phyloP scores from a whole-genome alignment of 164 flowering plant genomes.

The Vitis amurensis region DNA sequence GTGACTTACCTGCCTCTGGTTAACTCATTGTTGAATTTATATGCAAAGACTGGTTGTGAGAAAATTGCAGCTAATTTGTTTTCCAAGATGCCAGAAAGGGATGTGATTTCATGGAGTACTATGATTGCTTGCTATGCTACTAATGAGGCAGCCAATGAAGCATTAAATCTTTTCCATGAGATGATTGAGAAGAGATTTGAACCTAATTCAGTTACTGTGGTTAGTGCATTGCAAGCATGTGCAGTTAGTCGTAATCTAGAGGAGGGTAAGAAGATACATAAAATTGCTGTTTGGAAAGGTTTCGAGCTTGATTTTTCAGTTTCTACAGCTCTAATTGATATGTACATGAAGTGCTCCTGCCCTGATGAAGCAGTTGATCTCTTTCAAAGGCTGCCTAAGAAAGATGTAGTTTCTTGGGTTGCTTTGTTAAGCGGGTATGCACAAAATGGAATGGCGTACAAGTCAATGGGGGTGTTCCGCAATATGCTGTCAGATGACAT shows the following conservation, averaged over 20 bases:
- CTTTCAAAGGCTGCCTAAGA: constrained; percentile 41
- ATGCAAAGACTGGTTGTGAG: constrained; percentile 42
- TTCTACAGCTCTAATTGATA: constrained; percentile 60
- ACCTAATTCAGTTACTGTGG: constrained; percentile 42
- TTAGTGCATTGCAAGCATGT: constrained; percentile 61
- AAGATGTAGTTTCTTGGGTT: constrained; percentile 58
- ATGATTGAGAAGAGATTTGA: constrained; percentile 43
- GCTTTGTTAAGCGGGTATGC: constrained; percentile 54
- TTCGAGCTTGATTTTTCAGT: constrained; percentile 43
- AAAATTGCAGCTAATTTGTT: constrained; percentile 42
- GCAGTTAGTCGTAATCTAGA: constrained; percentile 32
- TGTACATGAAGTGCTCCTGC: constrained; percentile 65
- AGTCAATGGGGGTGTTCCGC: constrained; percentile 42
- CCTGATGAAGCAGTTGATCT: constrained; percentile 43
- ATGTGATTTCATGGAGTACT: constrained; percentile 67
- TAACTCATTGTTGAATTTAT: constrained; percentile 56
- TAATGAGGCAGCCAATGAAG: constrained; percentile 42
- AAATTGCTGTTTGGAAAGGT: constrained; percentile 32
- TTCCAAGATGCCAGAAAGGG: constrained; percentile 36
- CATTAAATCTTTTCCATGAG: constrained; percentile 42
- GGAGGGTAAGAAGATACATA: constrained; percentile 50
- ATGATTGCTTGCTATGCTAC: constrained; percentile 54
- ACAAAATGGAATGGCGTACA: constrained; percentile 42
- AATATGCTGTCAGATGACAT: constrained; percentile 37
- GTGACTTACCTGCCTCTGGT: constrained; percentile 31